A percentile compares a stretch with the other conserved stretches of the same genome.
Conservation (phyloP, 2,329 filamentous ascomycete genomes). For the Capronia epimyces region DNA sequence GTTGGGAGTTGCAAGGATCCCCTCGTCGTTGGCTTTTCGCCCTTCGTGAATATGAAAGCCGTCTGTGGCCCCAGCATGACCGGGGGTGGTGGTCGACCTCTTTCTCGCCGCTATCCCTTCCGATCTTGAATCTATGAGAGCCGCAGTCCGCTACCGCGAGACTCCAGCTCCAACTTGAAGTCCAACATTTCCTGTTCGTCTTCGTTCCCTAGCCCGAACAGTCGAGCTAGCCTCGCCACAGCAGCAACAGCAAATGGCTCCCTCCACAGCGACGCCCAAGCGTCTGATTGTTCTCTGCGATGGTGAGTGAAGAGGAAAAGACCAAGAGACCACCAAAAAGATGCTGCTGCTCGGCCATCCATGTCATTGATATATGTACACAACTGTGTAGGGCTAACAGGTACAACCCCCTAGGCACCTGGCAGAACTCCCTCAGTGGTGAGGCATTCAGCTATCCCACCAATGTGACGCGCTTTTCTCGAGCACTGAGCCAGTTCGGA, state of each 20-base stretch:
- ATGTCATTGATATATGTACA: not conserved
- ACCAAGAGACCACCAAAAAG: not conserved
- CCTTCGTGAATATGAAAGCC: no score
- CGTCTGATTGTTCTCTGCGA: slow-evolving; percentile 1
- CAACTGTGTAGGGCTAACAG: not conserved
- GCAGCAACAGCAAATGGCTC: not conserved
- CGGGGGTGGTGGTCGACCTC: no score
- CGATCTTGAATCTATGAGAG: no score
- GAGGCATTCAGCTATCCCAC: slow-evolving; percentile 28
- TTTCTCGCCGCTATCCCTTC: no score
- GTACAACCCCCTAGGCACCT: not conserved
- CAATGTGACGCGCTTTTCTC: slow-evolving; percentile 31
- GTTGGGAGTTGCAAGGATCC: no score
- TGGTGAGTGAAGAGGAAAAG: not conserved
- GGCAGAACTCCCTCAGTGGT: slow-evolving; percentile 18
- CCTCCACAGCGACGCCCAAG: not conserved
- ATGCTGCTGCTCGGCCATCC: not conserved
- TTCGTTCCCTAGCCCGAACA: no score
- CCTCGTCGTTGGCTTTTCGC: no score
- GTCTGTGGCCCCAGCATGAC: no score
- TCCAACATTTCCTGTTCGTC: no score
- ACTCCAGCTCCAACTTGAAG: no score
- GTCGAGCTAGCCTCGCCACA: no score
- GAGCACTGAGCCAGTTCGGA: slow-evolving; percentile 23
- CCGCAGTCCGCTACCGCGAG: no score